Base-by-base conservation (phyloP, 176 grass and related monocot genomes). In the Miscanthus lutarioriparius region DNA sequence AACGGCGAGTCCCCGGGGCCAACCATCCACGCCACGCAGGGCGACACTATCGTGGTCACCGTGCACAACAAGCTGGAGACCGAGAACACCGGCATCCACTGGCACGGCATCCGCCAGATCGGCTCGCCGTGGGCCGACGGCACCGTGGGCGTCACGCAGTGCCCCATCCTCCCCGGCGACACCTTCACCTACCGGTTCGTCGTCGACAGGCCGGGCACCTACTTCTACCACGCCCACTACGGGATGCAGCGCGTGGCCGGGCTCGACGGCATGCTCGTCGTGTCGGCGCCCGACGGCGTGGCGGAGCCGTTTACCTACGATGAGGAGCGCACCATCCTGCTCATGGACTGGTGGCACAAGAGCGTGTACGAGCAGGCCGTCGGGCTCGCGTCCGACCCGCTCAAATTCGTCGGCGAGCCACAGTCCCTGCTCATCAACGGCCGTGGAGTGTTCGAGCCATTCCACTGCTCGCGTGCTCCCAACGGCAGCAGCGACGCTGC, bases 141-240 rank as follows among this genome's bases (percentile, higher is more conserved):
- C 51, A 92, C 90, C 0, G 90, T 90, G 37, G 93, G 90, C 15
- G 86, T 95, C 22, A 92, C 93, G 4, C 90, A 92, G 69, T 95
- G 93, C 70, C 93, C 90, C 8, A 90, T 85, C 67, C 64, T 82
- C 1, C 88, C 90, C 1, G 85, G 88, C 13, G 93, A 95, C 36
- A 90, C 85, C 4, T 92, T 95, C 73, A 76, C 30, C 65, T 92
- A 95, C 65, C 82, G 85, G 56, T 95, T 90, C 11, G 66, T 92
- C 9, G 87, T 94, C n/a, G 89, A 92, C 62, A 78, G 82, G 51
- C 51, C 87, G 0, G 89, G 91, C n/a, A 94, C 91, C 16, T 94
- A 97, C 40, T 28, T 97, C 33, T 94, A 97, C 85, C 94, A 97
- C 80, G 83, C 92, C 11, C 95, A 94, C 83, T 97, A 92, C 44